phyloP scores from a whole-genome alignment of 1,284 basidiomycete species.

The Naganishia liquefaciens region DNA sequence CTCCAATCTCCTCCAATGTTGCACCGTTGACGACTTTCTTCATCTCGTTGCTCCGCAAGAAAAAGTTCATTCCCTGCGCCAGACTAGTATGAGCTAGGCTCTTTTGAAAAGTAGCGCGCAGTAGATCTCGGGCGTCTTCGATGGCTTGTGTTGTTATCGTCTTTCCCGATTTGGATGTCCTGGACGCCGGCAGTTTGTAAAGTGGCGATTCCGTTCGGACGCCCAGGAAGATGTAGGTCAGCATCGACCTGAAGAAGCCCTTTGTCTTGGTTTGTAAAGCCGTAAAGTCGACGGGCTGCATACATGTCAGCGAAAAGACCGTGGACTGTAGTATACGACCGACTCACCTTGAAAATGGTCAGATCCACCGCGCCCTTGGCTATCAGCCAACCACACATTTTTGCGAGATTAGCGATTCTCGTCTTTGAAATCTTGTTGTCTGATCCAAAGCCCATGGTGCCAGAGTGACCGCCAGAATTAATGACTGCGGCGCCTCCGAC shows the following conservation, averaged over 20 bases:
- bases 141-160: slow-evolving; percentile 56
- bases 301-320: not conserved
- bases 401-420: slow-evolving; percentile 59
- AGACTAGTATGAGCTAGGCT: slow-evolving; percentile 43
- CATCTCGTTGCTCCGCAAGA: slow-evolving; percentile 38
- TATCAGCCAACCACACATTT: slow-evolving; percentile 71
- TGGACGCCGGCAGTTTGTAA: slow-evolving; percentile 42
- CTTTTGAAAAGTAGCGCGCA: slow-evolving; percentile 41
- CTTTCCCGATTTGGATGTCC: slow-evolving; percentile 33
- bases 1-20: slow-evolving; percentile 52
- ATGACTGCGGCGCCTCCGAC: slow-evolving; percentile 67
- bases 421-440: slow-evolving; percentile 47
- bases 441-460: slow-evolving; percentile 61
- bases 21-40: slow-evolving; percentile 57
- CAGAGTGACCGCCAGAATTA: slow-evolving; percentile 59
- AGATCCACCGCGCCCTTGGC: slow-evolving; percentile 71
- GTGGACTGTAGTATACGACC: not conserved
- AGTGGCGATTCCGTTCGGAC: slow-evolving; percentile 71
- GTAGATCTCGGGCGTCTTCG: slow-evolving; percentile 36
- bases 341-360: slow-evolving; percentile 67
- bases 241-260: slow-evolving; percentile 68
- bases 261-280: slow-evolving; percentile 64
- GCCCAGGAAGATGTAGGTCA: slow-evolving; percentile 68
- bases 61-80: slow-evolving; percentile 47
- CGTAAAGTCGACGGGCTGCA: slow-evolving; percentile 83